Percentiles rank a stretch among this genome's conserved stretches.
Evolutionary conservation across 805 yeast species (phyloP).

Genomic region (Lipomyces mesembrius): DNA sequence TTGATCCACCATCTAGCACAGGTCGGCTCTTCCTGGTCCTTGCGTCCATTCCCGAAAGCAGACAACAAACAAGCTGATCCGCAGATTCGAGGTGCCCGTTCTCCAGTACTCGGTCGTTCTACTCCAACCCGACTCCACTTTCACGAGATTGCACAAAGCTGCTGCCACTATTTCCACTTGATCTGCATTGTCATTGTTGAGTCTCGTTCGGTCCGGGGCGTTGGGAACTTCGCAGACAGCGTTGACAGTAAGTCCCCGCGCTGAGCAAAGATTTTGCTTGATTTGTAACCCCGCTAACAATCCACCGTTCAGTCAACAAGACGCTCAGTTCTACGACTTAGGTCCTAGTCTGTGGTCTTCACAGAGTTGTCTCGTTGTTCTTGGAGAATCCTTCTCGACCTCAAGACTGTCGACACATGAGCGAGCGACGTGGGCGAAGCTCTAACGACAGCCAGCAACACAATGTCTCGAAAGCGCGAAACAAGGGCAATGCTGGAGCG

Average conservation of each 20-base stretch:
- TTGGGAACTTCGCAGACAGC: too few relatives aligned
- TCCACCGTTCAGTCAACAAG: too few relatives aligned
- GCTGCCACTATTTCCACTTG: not conserved
- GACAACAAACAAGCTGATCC: not conserved
- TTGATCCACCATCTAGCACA: not conserved
- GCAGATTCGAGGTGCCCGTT: not conserved
- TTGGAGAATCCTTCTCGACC: not conserved
- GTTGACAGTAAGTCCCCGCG: too few relatives aligned
- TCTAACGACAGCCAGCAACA: not conserved
- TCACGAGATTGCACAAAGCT: not conserved
- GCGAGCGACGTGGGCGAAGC: not conserved
- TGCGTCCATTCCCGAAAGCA: not conserved
- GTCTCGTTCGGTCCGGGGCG: too few relatives aligned
- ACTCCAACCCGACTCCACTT: not conserved
- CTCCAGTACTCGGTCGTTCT: not conserved
- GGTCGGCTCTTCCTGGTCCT: not conserved
- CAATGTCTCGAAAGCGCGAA: constrained; percentile 8
- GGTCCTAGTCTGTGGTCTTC: not conserved
- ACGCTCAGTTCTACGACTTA: not conserved
- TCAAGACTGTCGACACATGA: not conserved
- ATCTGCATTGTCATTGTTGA: too few relatives aligned
- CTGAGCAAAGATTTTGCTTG: too few relatives aligned
- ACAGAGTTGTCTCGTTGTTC: too few relatives aligned
- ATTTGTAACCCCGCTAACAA: too few relatives aligned
- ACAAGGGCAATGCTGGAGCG: constrained; percentile 29